Evolutionary conservation across 176 grass and related monocot genomes (phyloP).

Genomic region (Triticum timopheevii): DNA sequence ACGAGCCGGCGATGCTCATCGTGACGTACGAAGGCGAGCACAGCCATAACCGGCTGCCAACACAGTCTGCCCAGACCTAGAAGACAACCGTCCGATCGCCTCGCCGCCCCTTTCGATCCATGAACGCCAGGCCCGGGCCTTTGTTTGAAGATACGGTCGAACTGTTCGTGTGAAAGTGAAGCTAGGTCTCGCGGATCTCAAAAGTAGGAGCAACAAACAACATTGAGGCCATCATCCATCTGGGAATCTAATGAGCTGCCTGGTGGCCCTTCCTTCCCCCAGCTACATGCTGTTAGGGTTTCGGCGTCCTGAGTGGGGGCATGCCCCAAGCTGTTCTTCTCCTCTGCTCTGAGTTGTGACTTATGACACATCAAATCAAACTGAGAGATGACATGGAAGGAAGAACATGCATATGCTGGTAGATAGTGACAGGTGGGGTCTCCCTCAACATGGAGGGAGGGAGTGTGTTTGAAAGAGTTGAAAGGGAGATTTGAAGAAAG

Average conservation of each 20-base stretch:
- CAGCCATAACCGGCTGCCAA: slow-evolving; percentile 51
- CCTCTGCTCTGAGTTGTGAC: slow-evolving; percentile 1
- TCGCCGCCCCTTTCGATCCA: background rate
- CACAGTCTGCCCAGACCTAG: slow-evolving; percentile 49
- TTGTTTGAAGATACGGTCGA: background rate
- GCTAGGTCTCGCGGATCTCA: background rate
- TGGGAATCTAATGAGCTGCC: slow-evolving; percentile 30
- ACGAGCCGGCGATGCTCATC: slow-evolving; percentile 77
- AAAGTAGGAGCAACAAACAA: slow-evolving; percentile 3
- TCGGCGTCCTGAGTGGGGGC: background rate
- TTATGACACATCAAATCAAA: slow-evolving; percentile 5
- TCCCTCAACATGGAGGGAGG: background rate
- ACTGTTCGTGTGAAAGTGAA: background rate
- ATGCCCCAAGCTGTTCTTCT: slow-evolving; percentile 25
- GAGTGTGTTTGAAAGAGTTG: slow-evolving; percentile 19
- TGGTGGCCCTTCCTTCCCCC: slow-evolving; percentile 34
- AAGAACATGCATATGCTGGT: slow-evolving; percentile 14
- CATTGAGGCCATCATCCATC: slow-evolving; percentile 17
- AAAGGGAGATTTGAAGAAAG: slow-evolving; percentile 26
- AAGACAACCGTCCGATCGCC: background rate
- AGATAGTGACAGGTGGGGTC: slow-evolving; percentile 1
- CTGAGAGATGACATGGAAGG: slow-evolving; percentile 16
- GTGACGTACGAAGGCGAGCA: slow-evolving; percentile 89
- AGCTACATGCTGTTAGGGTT: slow-evolving; percentile 26
- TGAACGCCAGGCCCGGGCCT: background rate